Percentiles rank a stretch among this genome's conserved stretches.
phyloP scores from a whole-genome alignment of 2,329 filamentous ascomycete species.

The Botryotinia convoluta region DNA sequence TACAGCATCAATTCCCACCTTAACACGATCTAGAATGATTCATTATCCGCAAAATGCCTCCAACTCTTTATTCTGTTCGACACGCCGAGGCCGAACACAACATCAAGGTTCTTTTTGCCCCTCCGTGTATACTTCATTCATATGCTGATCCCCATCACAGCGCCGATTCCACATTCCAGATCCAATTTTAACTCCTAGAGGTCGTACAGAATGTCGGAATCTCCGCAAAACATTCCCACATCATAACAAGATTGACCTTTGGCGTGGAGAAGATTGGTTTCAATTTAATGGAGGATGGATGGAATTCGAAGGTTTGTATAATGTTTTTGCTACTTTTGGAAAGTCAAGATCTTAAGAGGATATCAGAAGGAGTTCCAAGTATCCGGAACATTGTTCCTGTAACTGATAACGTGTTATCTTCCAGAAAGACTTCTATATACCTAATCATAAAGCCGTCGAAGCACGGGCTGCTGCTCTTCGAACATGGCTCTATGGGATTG shows the following conservation, averaged over 20 bases:
- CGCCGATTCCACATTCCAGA: not conserved
- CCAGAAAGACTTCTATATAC: not conserved
- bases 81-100: not conserved
- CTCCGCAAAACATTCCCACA: no score
- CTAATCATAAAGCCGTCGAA: not conserved
- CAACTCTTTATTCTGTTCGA: not conserved
- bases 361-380: not conserved
- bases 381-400: not conserved
- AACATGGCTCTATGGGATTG: not conserved
- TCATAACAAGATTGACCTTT: no score
- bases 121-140: no score
- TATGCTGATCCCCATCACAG: not conserved
- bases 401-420: not conserved
- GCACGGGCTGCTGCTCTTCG: not conserved
- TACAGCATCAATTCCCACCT: no score
- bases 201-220: no score
- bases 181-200: not conserved
- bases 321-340: rapidly evolving
- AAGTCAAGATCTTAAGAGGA: not conserved
- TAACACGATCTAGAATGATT: not conserved
- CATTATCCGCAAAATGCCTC: not conserved
- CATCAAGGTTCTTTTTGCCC: not conserved
- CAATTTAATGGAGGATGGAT: not conserved
- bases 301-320: not conserved
- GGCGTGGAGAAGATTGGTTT: not conserved